A percentile compares a stretch with the other conserved stretches of the same genome.
Conservation (phyloP, 2,329 filamentous ascomycete genomes). For the Dichotomopilus funicola region DNA sequence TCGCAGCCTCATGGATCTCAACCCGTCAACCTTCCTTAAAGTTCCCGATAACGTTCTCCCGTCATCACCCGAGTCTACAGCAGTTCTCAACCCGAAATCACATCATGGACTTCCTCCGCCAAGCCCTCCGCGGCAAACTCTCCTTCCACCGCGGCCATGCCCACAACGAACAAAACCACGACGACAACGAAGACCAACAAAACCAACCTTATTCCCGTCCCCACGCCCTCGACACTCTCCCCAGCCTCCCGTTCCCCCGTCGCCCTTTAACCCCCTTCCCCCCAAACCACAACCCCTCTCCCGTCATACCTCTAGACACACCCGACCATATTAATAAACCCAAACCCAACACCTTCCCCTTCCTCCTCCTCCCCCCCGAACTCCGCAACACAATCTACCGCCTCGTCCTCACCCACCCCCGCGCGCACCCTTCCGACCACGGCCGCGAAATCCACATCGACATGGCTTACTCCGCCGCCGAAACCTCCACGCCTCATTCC, state of each 20-base stretch:
- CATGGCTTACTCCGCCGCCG: conserved; percentile 15
- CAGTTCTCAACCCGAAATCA: neutral
- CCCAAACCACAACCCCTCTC: neutral
- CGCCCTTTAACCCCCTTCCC: conserved; percentile 10
- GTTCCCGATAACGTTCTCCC: too few relatives aligned
- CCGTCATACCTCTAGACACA: too few relatives aligned
- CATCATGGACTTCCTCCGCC: conserved; percentile 1
- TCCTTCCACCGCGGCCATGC: neutral
- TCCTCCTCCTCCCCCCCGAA: conserved; percentile 15
- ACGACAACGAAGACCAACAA: neutral
- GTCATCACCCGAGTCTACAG: too few relatives aligned
- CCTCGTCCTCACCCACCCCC: conserved; percentile 7
- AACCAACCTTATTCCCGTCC: neutral
- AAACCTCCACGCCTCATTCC: conserved; percentile 11
- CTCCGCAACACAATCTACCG: conserved; percentile 15
- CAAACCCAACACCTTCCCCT: neutral
- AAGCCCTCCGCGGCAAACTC: neutral
- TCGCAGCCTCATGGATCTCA: too few relatives aligned
- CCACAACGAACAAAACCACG: neutral
- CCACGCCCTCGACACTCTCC: conserved; percentile 14
- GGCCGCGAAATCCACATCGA: conserved; percentile 13
- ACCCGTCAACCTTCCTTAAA: too few relatives aligned
- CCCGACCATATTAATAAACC: neutral
- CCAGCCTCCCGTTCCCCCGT: conserved; percentile 5
- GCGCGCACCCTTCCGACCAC: too few relatives aligned